Conservation (phyloP, 2,329 filamentous ascomycete genomes). For the Microsporum audouinii region DNA sequence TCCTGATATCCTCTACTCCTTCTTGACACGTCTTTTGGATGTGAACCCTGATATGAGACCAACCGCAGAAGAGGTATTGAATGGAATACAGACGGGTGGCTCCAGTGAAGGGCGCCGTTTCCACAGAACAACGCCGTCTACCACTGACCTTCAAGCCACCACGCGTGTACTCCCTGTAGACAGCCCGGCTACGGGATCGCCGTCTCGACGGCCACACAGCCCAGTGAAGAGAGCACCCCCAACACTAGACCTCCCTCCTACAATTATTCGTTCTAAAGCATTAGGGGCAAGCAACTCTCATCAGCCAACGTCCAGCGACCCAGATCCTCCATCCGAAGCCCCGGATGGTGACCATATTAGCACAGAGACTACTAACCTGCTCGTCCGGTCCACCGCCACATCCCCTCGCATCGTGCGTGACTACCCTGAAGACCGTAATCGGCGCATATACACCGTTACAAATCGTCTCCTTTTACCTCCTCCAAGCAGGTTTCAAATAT, state of each 20-base stretch:
- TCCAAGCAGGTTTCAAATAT: slow-evolving; percentile 25
- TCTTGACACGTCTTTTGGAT: slow-evolving; percentile 70
- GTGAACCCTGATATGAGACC: slow-evolving; percentile 66
- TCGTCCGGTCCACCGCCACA: background rate
- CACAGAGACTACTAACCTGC: background rate
- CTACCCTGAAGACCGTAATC: background rate
- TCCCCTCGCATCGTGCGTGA: background rate
- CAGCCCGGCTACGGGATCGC: slow-evolving; percentile 17
- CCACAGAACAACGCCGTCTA: slow-evolving; percentile 23
- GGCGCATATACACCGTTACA: slow-evolving; percentile 6
- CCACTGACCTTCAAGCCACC: slow-evolving; percentile 24
- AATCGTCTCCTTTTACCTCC: slow-evolving; percentile 34
- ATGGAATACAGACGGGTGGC: slow-evolving; percentile 52
- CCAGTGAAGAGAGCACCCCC: slow-evolving; percentile 13
- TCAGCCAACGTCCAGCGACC: background rate
- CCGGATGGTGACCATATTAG: background rate
- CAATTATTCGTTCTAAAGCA: background rate
- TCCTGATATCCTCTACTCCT: slow-evolving; percentile 71
- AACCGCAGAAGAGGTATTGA: slow-evolving; percentile 72
- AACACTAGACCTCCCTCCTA: background rate
- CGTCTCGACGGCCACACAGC: slow-evolving; percentile 15
- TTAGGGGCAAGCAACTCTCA: background rate
- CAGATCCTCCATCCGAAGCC: background rate
- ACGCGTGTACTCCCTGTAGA: slow-evolving; percentile 33
- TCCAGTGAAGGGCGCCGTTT: slow-evolving; percentile 36